Base-by-base conservation (phyloP, 2,329 filamentous ascomycete species). In the Fonsecaea multimorphosa region DNA sequence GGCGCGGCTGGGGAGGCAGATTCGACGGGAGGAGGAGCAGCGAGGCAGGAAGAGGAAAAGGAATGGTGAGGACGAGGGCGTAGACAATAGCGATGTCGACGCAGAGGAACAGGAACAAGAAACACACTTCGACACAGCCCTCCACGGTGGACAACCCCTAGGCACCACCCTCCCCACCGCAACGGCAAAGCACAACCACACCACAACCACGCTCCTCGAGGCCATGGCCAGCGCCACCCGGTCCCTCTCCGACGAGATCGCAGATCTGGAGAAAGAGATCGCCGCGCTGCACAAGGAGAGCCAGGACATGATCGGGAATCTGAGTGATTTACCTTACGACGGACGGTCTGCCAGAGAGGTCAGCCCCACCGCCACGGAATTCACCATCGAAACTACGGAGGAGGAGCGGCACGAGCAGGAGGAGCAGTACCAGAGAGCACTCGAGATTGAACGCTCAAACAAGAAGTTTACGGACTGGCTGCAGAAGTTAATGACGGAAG, bases 251-350 rank as follows among this genome's bases (percentile, higher is more conserved):
- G 82, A 82, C 22, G 89, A 95, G 73, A 86, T 94, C 62, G 80
- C 83, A 64, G 81, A 80, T 44, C 81, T 93, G 3, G 86, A 91
- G 71, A 80, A 84, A 36, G 89, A 94, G 70, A 87, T 90, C 60
- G 81, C 83, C 0, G 75, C 76, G 1, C 79, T 92, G 2, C 77
- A 90, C 5, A 81, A 84, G 3, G 85, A 86, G 11, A 84, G 95
- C 58, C 84, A 84, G 69, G 83, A 87, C 63, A 89, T 85, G 0
- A 85, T 95, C 16, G 89, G 89, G 34, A 87, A 86, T 55, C 80
- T 97, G 75, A 96, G 92, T 76, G 91, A 96, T 77, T 82, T 96
- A 62, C 87, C 91, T 53, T 94, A 95, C 73, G 92, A 95, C 73
- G 92, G 93, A 40, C 88, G 88, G 62, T 85, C 95, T 64, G 51